phyloP scores from a whole-genome alignment of 148 eudicot species.

The Vaccinium vitisidaea region DNA sequence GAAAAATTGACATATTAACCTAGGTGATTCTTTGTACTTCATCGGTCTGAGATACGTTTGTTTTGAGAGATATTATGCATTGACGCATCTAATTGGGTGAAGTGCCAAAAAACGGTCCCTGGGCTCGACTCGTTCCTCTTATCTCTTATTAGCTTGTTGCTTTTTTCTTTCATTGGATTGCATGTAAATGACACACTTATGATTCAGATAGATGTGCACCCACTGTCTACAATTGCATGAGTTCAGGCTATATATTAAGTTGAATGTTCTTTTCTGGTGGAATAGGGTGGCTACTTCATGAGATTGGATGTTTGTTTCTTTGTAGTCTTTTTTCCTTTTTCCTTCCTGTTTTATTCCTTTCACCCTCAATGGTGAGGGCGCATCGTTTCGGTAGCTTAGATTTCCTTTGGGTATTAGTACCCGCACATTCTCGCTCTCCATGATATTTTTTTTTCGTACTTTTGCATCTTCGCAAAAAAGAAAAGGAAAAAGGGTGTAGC shows the following conservation, averaged over 20 bases:
- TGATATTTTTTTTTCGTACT: not conserved
- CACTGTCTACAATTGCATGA: not conserved
- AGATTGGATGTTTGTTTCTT: not conserved
- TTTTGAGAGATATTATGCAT: not conserved
- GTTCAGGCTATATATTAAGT: not conserved
- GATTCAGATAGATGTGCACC: not conserved
- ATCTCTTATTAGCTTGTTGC: not conserved
- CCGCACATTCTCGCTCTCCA: not conserved
- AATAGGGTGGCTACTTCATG: not conserved
- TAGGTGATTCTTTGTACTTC: not conserved
- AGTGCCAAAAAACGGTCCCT: not conserved
- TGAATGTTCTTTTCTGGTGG: not conserved
- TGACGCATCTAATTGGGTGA: not conserved
- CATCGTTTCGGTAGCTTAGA: not conserved
- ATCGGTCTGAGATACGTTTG: not conserved
- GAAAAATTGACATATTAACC: not conserved
- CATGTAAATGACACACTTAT: not conserved
- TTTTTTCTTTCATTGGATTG: constrained; percentile 1
- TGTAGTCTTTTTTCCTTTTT: not conserved
- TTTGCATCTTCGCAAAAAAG: not conserved
- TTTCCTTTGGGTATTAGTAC: not conserved
- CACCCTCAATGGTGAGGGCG: not conserved
- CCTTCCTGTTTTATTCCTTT: not conserved
- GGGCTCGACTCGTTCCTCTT: not conserved
- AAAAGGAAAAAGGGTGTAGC: not conserved